Evolutionary conservation across 805 yeast genomes (phyloP), one percentile per base, ranked within the genome.

Genomic region (Kregervanrija delftensis): DNA sequence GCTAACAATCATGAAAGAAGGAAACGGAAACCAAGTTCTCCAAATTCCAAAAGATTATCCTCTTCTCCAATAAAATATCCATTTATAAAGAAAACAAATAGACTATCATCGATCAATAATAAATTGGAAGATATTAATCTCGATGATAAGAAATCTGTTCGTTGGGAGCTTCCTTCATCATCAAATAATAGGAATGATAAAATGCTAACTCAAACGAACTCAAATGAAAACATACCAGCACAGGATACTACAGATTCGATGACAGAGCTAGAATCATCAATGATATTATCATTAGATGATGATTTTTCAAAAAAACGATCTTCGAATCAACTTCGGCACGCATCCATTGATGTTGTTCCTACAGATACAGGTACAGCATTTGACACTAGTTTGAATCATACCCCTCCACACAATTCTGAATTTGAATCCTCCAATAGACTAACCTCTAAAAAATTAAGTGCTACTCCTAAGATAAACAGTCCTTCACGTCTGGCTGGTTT

Each of bases 401-500:
- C 28, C 28, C 28, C 28, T 5, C 28, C 28, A 22, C 28, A 22
- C 28, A 6, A 22, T 22, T 22, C 28, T 22, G 28, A 22, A 6
- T 5, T 22, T 2, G 28, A 22, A 22, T 22, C 28, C 28, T 22
- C 9, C 8, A 42, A 15, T 9, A 40, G 44, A 11, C 36, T 52
- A 15, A 52, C 56, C 2, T 33, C 49, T 3, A 48, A 39, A 33
- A 43, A 47, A 31, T 35, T 52, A n/a, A 22, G 33, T 22, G 56
- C 56, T 1, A 46, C 53, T 10, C 53, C 56, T 2, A 51, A 37
- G 35, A 52, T 51, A 11, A 44, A 43, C 1, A 49, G 53, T 30
- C 56, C 56, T 2, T 47, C 48, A 38, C 35, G 56, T 33, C 47
- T 52, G 51, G 48, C 45, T 4, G 55, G 54, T 1, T 35, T 52